Percentiles rank a stretch among this genome's conserved stretches.
These are phyloP conservation scores for Podosphaera leucotricha DNA, from an alignment of 2,329 filamentous ascomycete species.

Conservation along the genomic window DNA sequence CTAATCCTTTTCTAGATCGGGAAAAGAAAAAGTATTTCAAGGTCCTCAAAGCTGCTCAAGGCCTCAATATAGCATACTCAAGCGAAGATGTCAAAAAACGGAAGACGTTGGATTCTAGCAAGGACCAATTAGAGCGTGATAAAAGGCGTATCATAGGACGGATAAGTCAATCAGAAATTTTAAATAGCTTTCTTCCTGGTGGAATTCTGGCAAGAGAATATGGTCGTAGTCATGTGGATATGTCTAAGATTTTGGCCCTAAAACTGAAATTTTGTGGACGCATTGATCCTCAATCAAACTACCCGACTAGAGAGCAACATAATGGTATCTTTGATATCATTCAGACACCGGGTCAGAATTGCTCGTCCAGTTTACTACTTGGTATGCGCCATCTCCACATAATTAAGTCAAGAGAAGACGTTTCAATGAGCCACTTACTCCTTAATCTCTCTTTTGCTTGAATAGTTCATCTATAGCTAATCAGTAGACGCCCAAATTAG, in stretches of 20 bases:
- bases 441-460: neutral
- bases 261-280: conserved; percentile 5
- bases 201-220: conserved; percentile 7
- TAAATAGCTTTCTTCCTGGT: conserved; percentile 7
- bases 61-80: conserved; percentile 30
- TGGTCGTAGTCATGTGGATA: conserved; percentile 4
- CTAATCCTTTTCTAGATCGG: conserved; percentile 19
- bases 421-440: neutral
- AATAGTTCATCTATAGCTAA: neutral
- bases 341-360: conserved; percentile 2
- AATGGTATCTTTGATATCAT: conserved; percentile 5
- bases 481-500: neutral
- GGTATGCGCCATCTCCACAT: neutral
- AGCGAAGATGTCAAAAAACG: conserved; percentile 33
- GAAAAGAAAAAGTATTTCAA: conserved; percentile 45
- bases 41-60: conserved; percentile 29
- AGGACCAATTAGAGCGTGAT: conserved; percentile 16
- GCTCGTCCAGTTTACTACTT: conserved; percentile 1
- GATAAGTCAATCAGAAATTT: conserved; percentile 6
- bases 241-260: conserved; percentile 3
- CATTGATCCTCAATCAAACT: neutral
- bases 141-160: conserved; percentile 10
- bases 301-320: neutral
- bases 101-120: conserved; percentile 11
- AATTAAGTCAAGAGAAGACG: neutral